Evolutionary conservation across 2,329 filamentous ascomycete species (phyloP), one percentile per base, ranked within the genome.

Genomic region (Aspergillus brasiliensis): DNA sequence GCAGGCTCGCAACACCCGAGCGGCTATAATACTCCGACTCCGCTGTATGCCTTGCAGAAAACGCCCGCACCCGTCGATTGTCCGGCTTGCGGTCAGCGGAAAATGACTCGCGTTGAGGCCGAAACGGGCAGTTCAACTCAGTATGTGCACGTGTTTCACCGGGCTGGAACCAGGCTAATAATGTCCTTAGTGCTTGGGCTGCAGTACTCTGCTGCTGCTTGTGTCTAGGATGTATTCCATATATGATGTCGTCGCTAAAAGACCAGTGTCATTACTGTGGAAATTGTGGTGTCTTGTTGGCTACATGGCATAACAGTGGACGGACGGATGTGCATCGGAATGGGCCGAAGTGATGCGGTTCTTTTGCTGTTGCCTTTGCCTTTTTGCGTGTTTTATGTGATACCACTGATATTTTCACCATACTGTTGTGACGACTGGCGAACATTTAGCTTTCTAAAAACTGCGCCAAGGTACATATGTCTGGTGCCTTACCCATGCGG

Each of bases 261-360:
- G 79, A 83, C 56, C 78, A 81, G 3, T 69, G 79, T 62, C 81
- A 83, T 65, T 77, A 76, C 60, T 83, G 81, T 57, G 79, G 79
- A 1, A 72, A 75, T 31, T 83, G 81, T 59, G 77, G 77, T 34
- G 72, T 72, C 1, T 61, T 78, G 57, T 73, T 83, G 48, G 81
- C 80, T 0, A 79, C 75, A 0, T 83, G 79, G 78, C 80, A 83
- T 69, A 76, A 78, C 5, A 81, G 79, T 62, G 81, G 81, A 0
- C 75, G 74, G 28, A 77, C 79, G 0, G 78, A 81, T 63, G 77
- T 83, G 38, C 73, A 80, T 42, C 65, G 67, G 46, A 56, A 8
- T 37, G 53, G 8, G 17, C 15, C 51, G 27, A 3, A 31, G 27
- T 15, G 21, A 56, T 28, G 25, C 5, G 17, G 6, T 23, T 19